Percentiles rank a stretch among this genome's conserved stretches.
Conservation (phyloP, 257 asterid genomes). For the Cynanchum wilfordii region DNA sequence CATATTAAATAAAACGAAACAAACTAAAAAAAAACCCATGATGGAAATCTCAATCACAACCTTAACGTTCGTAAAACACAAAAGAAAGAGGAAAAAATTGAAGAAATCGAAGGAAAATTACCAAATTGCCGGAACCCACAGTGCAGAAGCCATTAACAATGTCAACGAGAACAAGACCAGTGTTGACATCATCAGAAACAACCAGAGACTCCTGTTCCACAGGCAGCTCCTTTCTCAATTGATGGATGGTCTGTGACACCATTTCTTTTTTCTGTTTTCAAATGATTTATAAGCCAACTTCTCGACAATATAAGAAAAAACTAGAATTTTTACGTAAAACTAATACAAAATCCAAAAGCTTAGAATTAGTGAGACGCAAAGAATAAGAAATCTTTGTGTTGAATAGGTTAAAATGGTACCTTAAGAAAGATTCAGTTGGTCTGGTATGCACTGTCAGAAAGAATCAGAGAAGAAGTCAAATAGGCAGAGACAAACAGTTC, state of each 20-base stretch:
- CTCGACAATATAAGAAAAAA: background rate
- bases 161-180: slow-evolving; percentile 84
- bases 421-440: background rate
- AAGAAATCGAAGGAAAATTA: slow-evolving; percentile 3
- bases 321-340: background rate
- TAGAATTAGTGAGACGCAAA: background rate
- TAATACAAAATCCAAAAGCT: background rate
- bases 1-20: background rate
- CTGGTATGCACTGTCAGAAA: too few relatives aligned
- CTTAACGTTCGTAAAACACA: background rate
- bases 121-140: slow-evolving; percentile 82
- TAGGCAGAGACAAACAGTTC: background rate
- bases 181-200: slow-evolving; percentile 48
- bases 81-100: too few relatives aligned
- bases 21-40: background rate
- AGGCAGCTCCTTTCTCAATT: slow-evolving; percentile 52
- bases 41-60: background rate
- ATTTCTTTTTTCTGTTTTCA: slow-evolving; percentile 1
- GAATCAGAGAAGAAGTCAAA: background rate
- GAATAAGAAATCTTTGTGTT: background rate
- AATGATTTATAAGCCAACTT: background rate
- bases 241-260: slow-evolving; percentile 26
- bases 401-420: background rate
- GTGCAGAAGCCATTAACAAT: slow-evolving; percentile 93
- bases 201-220: slow-evolving; percentile 44